Evolutionary conservation across 257 asterid genomes (phyloP), one percentile per base, ranked within the genome.

Genomic region (Plantago major): DNA sequence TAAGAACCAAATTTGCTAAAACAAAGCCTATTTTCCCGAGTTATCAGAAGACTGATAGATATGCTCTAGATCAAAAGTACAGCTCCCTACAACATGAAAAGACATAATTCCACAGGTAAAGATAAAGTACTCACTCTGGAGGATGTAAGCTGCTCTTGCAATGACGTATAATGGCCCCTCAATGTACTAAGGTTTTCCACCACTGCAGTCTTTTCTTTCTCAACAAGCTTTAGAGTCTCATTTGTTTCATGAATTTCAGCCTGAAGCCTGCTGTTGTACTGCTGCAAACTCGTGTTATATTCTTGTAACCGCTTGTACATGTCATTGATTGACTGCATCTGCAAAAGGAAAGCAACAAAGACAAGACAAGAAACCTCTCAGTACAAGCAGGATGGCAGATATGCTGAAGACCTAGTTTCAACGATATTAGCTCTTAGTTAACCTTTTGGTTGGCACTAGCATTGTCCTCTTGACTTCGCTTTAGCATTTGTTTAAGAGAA

Each of bases 281-380:
- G 89, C 73, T 92, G 95, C 74, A 92, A 80, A 61, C 96, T 92
- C 7, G 93, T 84, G 67, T 86, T 89, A 63, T 86, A 92, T 77
- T 92, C 99, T 73, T 84, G 96, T 55, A 80, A 57, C 60, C 97
- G 78, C 86, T 76, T 92, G 72, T 82, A 80, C 81, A 73, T 83
- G 62, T 84, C 95, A 64, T 86, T 84, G 49, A 92, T 73, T 2
- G 97, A 84, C 59, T 86, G 92, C 60, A 92, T 82, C 99, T 92
- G 89, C 78, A 78, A 16, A 58, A 52, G 15, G 42, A 44, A 45
- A 22, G 1, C 26, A 22, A 1, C 26, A 22, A 22, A 22, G 26
- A 22, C 2, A 22, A 22, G 58, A 19, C 64, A 71, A 11, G 38
- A 57, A n/a, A 46, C 0, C 19, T 48, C 62, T 33, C 52, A 33